phyloP scores from a whole-genome alignment of 192 early-diverging fungal species.

The Thoreauomyces humboldtii region DNA sequence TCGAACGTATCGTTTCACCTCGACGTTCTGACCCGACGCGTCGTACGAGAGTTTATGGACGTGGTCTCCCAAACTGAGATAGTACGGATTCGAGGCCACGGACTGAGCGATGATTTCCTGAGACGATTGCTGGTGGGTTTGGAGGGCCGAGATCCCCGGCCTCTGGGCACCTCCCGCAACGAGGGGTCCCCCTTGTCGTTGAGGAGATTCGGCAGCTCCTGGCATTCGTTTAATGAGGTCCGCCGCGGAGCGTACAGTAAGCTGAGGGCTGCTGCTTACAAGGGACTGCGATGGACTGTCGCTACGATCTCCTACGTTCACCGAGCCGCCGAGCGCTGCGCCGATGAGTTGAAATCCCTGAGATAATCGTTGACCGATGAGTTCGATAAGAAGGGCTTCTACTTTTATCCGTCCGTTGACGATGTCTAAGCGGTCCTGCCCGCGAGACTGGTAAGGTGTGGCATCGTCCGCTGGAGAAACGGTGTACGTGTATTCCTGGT shows the following conservation, averaged over 20 bases:
- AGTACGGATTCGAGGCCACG: constrained; percentile 47
- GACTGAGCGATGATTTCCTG: constrained; percentile 2
- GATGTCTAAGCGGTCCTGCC: background rate
- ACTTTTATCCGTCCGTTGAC: constrained; percentile 22
- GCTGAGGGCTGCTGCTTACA: background rate
- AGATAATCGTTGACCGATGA: constrained; percentile 83
- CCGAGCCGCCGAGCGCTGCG: background rate
- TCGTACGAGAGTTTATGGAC: constrained; percentile 78
- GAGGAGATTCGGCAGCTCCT: background rate
- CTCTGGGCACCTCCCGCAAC: too few relatives aligned
- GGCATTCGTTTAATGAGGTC: background rate
- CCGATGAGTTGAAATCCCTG: constrained; percentile 90
- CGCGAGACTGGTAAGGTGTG: constrained; percentile 30
- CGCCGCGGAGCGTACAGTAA: background rate
- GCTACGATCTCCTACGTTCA: background rate
- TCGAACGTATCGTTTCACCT: constrained; percentile 83
- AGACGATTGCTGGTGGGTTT: background rate
- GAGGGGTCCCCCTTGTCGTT: background rate
- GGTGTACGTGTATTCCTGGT: constrained; percentile 76
- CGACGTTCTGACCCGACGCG: constrained; percentile 67
- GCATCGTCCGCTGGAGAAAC: constrained; percentile 48
- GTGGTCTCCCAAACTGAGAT: constrained; percentile 88
- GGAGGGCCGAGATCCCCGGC: background rate
- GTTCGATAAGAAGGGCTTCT: constrained; percentile 68
- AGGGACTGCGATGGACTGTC: background rate